Base-by-base conservation (phyloP, 1,139 yeast species). In the Eremothecium cymbalariae region DNA sequence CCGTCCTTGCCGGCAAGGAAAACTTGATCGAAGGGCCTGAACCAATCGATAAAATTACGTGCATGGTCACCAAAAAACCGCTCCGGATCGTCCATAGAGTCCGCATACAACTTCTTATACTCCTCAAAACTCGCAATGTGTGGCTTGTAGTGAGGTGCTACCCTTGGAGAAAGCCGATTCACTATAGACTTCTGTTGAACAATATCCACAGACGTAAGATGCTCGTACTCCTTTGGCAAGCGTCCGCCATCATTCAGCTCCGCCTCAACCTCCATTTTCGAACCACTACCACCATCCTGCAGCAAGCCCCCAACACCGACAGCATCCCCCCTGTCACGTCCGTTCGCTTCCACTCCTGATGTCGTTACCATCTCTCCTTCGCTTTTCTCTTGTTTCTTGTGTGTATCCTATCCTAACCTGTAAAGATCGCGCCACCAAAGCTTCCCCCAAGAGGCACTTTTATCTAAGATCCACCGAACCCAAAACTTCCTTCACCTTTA, bases 1-100 rank as follows among this genome's bases (percentile, higher is more conserved):
- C 60, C 59, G 34, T 63, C 61, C 39, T 65, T 59, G 25, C 54
- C 63, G 3, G 86, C 84, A 43, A 64, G 63, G 48, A 78, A 68
- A 15, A 80, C 72, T 31, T 62, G 57, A 40, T 72, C 74, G 53
- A 80, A 81, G 5, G 75, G 77, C 37, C 62, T 70, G 43, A 63
- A 64, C 94, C 94, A 82, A 44, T 68, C 62, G 49, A 82, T 65
- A 44, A 63, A 59, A 42, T 73, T 65, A 24, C 53, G 58, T 8
- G 86, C 93, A 52, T 68, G 65, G 21, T 70, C 67, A 22, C 82
- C 80, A 54, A 78, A 82, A 54, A 81, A 82, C 39, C 63, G 53
- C 30, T 64, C 63, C 1, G 94, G 93, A 45, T 78, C 63, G 38
- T 75, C 73, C 45, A 82, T 69, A 12, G 90, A 79, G 58, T 79